A percentile compares a stretch with the other conserved stretches of the same genome.
Conservation (phyloP, 2,329 filamentous ascomycete genomes). For the Uncinocarpus reesii region DNA sequence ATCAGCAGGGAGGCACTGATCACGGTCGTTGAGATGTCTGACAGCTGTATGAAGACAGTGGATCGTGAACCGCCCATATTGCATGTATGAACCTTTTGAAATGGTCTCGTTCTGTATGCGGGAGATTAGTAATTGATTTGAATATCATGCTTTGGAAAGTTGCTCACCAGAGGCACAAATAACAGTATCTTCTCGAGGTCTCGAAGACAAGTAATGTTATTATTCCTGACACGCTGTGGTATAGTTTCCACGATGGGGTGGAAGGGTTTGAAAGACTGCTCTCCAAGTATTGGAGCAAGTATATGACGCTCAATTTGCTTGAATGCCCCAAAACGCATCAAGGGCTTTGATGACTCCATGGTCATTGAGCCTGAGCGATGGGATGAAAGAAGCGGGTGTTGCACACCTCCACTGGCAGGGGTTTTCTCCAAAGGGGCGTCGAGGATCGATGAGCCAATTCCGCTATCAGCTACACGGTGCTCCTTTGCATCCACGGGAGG, state of each 20-base stretch:
- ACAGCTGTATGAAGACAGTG: slow-evolving; percentile 83
- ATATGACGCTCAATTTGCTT: slow-evolving; percentile 72
- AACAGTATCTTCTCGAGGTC: slow-evolving; percentile 91
- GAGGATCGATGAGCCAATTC: slow-evolving; percentile 70
- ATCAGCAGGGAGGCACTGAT: slow-evolving; percentile 74
- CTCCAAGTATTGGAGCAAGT: slow-evolving; percentile 64
- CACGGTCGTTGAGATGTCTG: slow-evolving; percentile 71
- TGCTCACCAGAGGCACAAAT: slow-evolving; percentile 88
- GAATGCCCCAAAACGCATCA: slow-evolving; percentile 58
- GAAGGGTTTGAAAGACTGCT: slow-evolving; percentile 66
- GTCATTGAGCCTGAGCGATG: no score
- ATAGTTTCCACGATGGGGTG: slow-evolving; percentile 68
- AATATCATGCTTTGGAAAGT: slow-evolving; percentile 36
- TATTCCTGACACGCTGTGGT: slow-evolving; percentile 66
- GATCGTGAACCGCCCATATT: slow-evolving; percentile 81
- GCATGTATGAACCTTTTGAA: slow-evolving; percentile 61
- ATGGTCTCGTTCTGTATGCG: slow-evolving; percentile 57
- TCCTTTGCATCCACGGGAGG: slow-evolving; percentile 45
- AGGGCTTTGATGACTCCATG: slow-evolving; percentile 43
- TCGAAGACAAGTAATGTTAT: slow-evolving; percentile 79
- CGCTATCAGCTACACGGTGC: slow-evolving; percentile 58
- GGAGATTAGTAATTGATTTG: slow-evolving; percentile 30
- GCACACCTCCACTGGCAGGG: slow-evolving; percentile 22
- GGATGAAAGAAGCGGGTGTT: no score
- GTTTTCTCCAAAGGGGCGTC: slow-evolving; percentile 44